Evolutionary conservation across 306 rosid genomes (phyloP).

Genomic region (Pterocarpus macrocarpus): DNA sequence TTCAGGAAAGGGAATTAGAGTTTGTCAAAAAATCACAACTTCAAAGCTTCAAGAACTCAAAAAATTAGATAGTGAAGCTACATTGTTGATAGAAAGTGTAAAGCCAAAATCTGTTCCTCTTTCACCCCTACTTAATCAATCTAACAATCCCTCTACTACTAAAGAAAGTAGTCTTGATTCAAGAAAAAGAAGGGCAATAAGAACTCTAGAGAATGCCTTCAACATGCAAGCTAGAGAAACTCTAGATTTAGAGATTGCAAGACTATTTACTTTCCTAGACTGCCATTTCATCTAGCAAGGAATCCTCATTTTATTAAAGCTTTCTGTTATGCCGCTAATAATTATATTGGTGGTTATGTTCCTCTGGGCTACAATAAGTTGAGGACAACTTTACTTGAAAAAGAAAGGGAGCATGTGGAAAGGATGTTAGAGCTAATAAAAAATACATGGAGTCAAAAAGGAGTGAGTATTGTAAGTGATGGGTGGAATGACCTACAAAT

Average conservation of each 20-base stretch:
- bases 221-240: not conserved
- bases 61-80: not conserved
- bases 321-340: not conserved
- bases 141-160: too few species aligned
- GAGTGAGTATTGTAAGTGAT: not conserved
- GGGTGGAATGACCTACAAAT: constrained; percentile 9
- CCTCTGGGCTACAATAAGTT: too few species aligned
- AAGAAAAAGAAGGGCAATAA: not conserved
- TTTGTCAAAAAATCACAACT: not conserved
- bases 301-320: not conserved
- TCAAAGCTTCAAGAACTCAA: not conserved
- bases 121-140: not conserved
- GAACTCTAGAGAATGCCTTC: not conserved
- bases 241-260: too few species aligned
- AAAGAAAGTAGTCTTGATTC: not conserved
- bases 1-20: not conserved
- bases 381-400: too few species aligned
- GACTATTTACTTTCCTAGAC: not conserved
- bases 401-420: too few species aligned
- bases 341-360: too few species aligned
- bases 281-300: not conserved
- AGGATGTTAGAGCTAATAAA: not conserved
- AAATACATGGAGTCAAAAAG: constrained; percentile 9
- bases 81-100: not conserved
- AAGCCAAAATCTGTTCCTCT: not conserved